Conservation (phyloP, 257 asterid genomes). For the Thymus quinquecostatus region DNA sequence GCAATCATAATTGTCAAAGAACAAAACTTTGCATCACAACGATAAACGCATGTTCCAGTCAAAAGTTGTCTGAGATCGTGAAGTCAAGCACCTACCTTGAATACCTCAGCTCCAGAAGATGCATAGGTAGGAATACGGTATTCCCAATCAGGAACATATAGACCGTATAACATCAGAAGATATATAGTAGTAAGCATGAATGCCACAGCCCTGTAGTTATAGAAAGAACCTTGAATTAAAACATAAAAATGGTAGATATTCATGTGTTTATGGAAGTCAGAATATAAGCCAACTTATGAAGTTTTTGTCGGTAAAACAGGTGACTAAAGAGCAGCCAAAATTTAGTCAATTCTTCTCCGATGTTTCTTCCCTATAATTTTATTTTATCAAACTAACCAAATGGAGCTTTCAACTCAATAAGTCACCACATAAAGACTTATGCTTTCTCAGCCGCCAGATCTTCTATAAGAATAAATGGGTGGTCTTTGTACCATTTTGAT, state of each 20-base stretch:
- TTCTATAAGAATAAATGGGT: background rate
- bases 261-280: background rate
- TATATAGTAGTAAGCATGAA: slow-evolving; percentile 48
- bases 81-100: slow-evolving; percentile 40
- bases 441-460: background rate
- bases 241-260: background rate
- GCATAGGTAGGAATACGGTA: slow-evolving; percentile 47
- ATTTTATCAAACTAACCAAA: background rate
- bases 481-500: too few relatives aligned
- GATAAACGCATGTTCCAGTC: background rate
- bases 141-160: slow-evolving; percentile 67
- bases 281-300: background rate
- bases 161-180: slow-evolving; percentile 53
- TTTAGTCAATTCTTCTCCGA: background rate
- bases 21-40: background rate
- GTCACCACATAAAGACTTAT: background rate
- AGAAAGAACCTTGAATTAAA: background rate
- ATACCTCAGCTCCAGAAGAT: slow-evolving; percentile 41
- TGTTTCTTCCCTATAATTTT: background rate
- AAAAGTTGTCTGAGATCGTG: background rate
- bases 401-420: background rate
- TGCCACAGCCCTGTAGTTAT: slow-evolving; percentile 49
- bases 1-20: slow-evolving; percentile 22
- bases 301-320: background rate
- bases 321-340: background rate